Evolutionary conservation across 257 asterid genomes (phyloP), one percentile per base, ranked within the genome.

Genomic region (Perilla frutescens): DNA sequence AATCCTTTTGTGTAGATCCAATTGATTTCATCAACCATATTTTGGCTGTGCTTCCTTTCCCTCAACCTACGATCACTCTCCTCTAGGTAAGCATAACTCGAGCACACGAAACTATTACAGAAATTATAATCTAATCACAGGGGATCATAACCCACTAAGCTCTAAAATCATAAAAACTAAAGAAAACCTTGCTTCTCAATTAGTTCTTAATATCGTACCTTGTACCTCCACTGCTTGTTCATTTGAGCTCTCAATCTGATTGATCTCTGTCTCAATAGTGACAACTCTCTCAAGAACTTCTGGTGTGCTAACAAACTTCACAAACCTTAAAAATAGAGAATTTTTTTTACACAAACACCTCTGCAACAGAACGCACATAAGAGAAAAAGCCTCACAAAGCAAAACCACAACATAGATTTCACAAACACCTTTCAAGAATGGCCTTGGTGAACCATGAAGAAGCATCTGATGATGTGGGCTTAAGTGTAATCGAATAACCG

Each of bases 281-380:
- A 88, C 91, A 70, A 91, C 83, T 81, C 97, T 83, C 87, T 91
- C 97, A 29, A 91, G 89, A 80, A 86, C 82, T 76, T 91, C 97
- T 5, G 97, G 97, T 43, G 93, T 85, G 75, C 83, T 84, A 37
- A 91, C 96, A 84, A 91, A 91, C 73, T 79, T 87, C 88, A 89
- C 97, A 79, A 91, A 89, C 87, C 97, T 91, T 81, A 66, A 62
- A 36, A 14, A 44, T 5, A 6, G 48, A 45, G 49, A 43, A 36
- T 10, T 6, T 34, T 34, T 34, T 34, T 5, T 7, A 8, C 5
- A 61, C 32, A 66, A 36, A n/a, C 29, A 68, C 29, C 34, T 62
- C 0, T 51, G 58, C 11, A 44, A 9, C 71, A 49, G 58, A 66
- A 8, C 39, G 41, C 11, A 1, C 26, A 20, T 20, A 72, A 56